Conservation (phyloP, 331 rosid species). For the Saraca asoca region DNA sequence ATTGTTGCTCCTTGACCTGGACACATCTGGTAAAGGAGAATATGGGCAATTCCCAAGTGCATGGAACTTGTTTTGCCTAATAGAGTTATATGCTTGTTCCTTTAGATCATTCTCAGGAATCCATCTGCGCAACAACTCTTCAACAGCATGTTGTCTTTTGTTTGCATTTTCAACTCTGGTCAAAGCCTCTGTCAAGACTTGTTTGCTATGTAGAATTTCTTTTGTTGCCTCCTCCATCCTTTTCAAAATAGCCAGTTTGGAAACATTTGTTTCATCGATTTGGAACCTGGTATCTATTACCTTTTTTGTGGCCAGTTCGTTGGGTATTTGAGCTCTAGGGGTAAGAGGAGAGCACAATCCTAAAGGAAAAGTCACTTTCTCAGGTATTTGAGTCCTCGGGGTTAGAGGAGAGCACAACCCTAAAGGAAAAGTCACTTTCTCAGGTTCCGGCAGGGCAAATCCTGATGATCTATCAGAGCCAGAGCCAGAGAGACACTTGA, state of each 20-base stretch:
- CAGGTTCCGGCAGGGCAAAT: constrained; percentile 56
- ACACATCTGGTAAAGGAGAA: constrained; percentile 41
- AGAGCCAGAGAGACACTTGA: constrained; percentile 59
- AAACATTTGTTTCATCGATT: constrained; percentile 50
- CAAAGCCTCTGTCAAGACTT: constrained; percentile 71
- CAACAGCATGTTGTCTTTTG: constrained; percentile 68
- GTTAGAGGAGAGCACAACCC: constrained; percentile 39
- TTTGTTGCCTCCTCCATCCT: constrained; percentile 80
- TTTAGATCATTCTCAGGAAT: constrained; percentile 53
- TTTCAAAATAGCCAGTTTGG: constrained; percentile 53
- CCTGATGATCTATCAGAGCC: constrained; percentile 43
- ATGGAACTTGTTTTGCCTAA: constrained; percentile 35
- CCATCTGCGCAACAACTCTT: constrained; percentile 76
- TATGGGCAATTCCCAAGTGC: constrained; percentile 33
- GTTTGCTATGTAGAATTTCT: constrained; percentile 71
- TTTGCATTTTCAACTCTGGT: constrained; percentile 76
- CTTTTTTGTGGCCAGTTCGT: constrained; percentile 52
- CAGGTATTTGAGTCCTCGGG: constrained; percentile 41
- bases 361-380: constrained; percentile 50
- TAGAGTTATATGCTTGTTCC: constrained; percentile 42
- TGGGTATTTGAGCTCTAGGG: constrained; percentile 42
- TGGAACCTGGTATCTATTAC: constrained; percentile 52
- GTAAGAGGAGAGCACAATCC: constrained; percentile 39
- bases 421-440: constrained; percentile 46
- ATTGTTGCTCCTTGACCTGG: constrained; percentile 30